Evolutionary conservation across 108 stramenopile genomes (phyloP).

Genomic region (Cylindrotheca closterium): DNA sequence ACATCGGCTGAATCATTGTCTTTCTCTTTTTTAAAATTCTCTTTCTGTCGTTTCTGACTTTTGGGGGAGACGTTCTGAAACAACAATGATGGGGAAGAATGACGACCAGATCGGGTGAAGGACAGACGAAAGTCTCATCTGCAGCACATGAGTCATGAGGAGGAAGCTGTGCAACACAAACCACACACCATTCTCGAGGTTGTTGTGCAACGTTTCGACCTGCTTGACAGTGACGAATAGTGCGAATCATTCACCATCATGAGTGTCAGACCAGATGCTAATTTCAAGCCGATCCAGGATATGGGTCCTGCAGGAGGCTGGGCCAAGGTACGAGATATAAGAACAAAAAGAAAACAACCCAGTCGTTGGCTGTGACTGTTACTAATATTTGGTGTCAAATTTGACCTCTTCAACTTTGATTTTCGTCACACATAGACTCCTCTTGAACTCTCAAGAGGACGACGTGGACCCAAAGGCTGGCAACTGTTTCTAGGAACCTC

Average conservation of each 20-base stretch:
- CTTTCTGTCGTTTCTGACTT: too few species aligned
- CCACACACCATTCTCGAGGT: too few species aligned
- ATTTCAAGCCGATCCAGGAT: slow-evolving; percentile 70
- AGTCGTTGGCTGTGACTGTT: neutral
- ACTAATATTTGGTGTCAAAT: neutral
- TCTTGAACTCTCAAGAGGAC: slow-evolving; percentile 19
- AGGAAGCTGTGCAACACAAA: too few species aligned
- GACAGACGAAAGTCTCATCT: too few species aligned
- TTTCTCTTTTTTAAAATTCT: too few species aligned
- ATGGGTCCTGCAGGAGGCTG: slow-evolving; percentile 69
- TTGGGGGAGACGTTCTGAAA: too few species aligned
- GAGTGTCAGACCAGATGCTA: slow-evolving; percentile 66
- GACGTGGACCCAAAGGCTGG: slow-evolving; percentile 82
- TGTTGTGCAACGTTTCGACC: too few species aligned
- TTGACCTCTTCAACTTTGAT: neutral
- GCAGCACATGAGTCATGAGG: too few species aligned
- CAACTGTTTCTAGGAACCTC: slow-evolving; percentile 73
- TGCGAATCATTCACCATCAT: slow-evolving; percentile 35
- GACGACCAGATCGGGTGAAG: too few species aligned
- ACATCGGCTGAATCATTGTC: too few species aligned
- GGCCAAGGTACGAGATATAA: slow-evolving; percentile 47
- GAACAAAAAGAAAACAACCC: neutral
- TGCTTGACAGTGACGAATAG: too few species aligned
- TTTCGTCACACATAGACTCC: slow-evolving; percentile 17
- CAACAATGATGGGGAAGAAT: too few species aligned